Base-by-base conservation (phyloP, 208 protist genomes). In the Crithidia fasciculata region DNA sequence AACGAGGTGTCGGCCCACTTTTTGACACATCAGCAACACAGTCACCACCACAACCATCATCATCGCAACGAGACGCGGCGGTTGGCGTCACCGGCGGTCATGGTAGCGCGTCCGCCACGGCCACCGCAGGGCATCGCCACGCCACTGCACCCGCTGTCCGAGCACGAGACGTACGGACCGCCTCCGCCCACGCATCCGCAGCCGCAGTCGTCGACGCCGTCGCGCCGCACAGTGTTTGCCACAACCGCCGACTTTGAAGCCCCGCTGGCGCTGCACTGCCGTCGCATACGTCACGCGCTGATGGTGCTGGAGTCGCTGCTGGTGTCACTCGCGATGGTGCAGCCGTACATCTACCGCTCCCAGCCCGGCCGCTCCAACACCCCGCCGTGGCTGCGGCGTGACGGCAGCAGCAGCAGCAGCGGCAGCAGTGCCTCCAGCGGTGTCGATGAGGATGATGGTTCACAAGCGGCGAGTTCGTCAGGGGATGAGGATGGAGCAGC, bases 301-400 rank as follows among this genome's bases (percentile, higher is more conserved):
- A 71, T 81, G 59, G 39, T 80, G 39, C 71, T 82, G 2, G 82
- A 87, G 72, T 80, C 81, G 3, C 74, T 82, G 5, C 68, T 85
- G 4, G 76, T 81, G 45, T 74, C 76, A 1, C 47, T 79, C 15
- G 75, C 62, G 54, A 60, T 79, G 58, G 62, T 75, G 49, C 49
- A 69, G 71, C 49, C 57, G 39, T 82, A 69, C 47, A 55, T 74
- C 62, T 72, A 57, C 55, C 57, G 58, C 28, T 65, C 45, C 19
- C 12, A 61, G 8, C 43, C 54, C 0, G 49, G 37, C 13, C n/a
- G 39, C 16, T 73, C 70, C 2, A 47, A 62, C 41, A 56, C 50
- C 9, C 49, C 52, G 58, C 59, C 73, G 37, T 72, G 65, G 73
- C 56, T 66, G 52, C 59, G 66, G 19, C 73, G 59, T 15, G 59